Conservation (phyloP, 2,329 filamentous ascomycete species). For the Dendryphion nanum region DNA sequence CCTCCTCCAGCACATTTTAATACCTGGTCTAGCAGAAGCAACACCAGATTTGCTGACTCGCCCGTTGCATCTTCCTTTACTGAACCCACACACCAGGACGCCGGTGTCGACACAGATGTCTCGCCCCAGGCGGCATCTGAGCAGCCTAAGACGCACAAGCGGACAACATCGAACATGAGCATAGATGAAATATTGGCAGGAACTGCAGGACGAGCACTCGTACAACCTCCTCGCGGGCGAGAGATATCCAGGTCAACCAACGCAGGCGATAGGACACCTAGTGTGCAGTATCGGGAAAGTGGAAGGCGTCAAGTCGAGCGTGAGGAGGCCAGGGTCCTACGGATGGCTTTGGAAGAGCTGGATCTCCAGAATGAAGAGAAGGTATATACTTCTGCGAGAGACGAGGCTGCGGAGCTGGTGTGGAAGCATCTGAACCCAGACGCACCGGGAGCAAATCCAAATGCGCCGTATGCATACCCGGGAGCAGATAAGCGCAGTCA, state of each 20-base stretch:
- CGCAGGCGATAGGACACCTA: constrained; percentile 53
- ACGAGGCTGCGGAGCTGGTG: constrained; percentile 77
- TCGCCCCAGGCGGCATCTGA: constrained; percentile 9
- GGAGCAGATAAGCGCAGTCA: constrained; percentile 71
- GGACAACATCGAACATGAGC: constrained; percentile 30
- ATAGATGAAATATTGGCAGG: constrained; percentile 24
- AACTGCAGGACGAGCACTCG: constrained; percentile 28
- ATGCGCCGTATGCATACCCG: constrained; percentile 55
- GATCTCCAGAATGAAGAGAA: constrained; percentile 63
- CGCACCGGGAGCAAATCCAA: constrained; percentile 59
- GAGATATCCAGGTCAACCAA: constrained; percentile 39
- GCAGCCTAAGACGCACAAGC: constrained; percentile 26
- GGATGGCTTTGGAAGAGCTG: constrained; percentile 72
- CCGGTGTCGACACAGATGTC: constrained; percentile 18
- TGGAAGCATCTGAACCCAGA: constrained; percentile 72
- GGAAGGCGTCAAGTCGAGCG: constrained; percentile 78
- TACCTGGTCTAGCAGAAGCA: constrained; percentile 33
- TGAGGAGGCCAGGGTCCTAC: constrained; percentile 69
- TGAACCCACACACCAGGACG: constrained; percentile 25
- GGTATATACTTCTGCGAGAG: constrained; percentile 67
- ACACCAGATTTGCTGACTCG: constrained; percentile 21
- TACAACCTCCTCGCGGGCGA: constrained; percentile 41
- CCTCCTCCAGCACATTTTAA: constrained; percentile 57
- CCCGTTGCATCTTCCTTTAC: constrained; percentile 21
- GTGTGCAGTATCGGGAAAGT: constrained; percentile 66